phyloP scores from a whole-genome alignment of 176 grass and related monocot genomes.

The Carex pumila region DNA sequence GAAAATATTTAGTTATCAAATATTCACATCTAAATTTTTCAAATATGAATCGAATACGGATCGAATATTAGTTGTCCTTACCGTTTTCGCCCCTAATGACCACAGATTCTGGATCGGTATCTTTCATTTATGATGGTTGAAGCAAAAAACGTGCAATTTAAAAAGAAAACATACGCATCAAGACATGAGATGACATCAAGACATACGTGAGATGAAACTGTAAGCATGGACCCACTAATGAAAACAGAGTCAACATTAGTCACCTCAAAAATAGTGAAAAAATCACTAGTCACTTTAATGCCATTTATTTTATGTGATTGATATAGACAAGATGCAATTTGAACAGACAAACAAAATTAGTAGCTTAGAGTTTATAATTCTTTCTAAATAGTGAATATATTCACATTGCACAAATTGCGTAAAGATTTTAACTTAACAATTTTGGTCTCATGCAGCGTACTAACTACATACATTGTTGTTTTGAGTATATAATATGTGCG shows the following conservation, averaged over 20 bases:
- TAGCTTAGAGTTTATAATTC: not conserved
- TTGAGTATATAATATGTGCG: no score
- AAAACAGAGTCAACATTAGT: not conserved
- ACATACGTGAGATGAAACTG: not conserved
- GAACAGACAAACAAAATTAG: not conserved
- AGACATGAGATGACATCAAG: not conserved
- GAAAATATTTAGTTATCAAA: no score
- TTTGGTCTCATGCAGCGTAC: no score
- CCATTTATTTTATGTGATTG: not conserved
- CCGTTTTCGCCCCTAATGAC: not conserved
- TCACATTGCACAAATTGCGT: no score
- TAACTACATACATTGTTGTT: no score
- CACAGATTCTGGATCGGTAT: constrained; percentile 11
- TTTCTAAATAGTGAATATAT: not conserved
- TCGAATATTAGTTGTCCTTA: no score
- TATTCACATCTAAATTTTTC: no score
- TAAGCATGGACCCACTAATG: no score
- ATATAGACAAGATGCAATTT: not conserved
- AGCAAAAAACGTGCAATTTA: not conserved
- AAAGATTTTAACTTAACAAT: no score
- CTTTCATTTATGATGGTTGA: not conserved
- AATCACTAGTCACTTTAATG: not conserved
- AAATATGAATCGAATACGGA: no score
- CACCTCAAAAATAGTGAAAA: not conserved
- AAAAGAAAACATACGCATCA: not conserved